Evolutionary conservation across 2,329 filamentous ascomycete species (phyloP).

Genomic region (Cordyceps tenuipes): DNA sequence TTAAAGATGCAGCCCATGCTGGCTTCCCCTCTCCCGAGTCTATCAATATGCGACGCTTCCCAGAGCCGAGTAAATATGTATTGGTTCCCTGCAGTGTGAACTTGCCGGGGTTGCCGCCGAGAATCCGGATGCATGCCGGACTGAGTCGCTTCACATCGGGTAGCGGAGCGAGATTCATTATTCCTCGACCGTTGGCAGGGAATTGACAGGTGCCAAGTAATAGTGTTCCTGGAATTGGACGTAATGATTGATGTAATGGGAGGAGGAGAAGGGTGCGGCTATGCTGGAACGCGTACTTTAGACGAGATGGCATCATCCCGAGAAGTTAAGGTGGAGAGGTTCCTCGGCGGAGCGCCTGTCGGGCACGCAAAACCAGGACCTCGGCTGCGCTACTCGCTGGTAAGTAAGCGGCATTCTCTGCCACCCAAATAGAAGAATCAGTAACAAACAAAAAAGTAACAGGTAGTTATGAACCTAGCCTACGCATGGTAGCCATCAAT

Average conservation of each 20-base stretch:
- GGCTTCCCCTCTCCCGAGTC: constrained; percentile 81
- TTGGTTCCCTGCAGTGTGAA: constrained; percentile 74
- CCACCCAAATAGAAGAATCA: too few relatives aligned
- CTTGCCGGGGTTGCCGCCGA: constrained; percentile 88
- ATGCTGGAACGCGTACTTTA: background rate
- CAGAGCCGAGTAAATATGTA: constrained; percentile 83
- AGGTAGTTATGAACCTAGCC: too few relatives aligned
- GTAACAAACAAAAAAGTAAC: too few relatives aligned
- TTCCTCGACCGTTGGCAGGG: background rate
- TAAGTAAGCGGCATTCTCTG: background rate
- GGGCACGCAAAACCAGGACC: background rate
- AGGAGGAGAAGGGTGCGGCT: background rate
- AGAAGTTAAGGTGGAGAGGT: background rate
- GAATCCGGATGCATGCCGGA: constrained; percentile 68
- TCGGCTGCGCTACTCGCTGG: background rate
- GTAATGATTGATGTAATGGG: background rate
- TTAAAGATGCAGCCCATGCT: constrained; percentile 62
- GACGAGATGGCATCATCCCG: background rate
- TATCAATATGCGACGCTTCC: constrained; percentile 65
- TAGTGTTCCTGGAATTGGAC: background rate
- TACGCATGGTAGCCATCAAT: too few relatives aligned
- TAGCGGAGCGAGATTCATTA: constrained; percentile 47
- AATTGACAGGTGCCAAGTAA: background rate
- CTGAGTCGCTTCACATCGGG: constrained; percentile 72
- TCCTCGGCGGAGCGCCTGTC: background rate